Evolutionary conservation across 257 asterid species (phyloP).

Genomic region (Henckelia pumila): DNA sequence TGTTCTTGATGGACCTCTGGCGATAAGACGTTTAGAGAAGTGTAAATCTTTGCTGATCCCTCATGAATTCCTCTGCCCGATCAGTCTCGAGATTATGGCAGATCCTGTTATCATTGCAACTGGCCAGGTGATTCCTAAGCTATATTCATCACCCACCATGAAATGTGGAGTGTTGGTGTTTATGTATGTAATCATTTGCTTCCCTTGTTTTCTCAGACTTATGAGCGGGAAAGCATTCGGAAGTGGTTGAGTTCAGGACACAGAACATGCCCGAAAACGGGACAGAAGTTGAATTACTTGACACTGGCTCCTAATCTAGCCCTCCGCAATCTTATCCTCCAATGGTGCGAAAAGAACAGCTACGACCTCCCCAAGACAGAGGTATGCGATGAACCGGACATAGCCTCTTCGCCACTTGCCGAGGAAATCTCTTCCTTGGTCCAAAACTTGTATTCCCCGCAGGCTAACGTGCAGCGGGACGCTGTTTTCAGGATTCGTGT

Average conservation of each 20-base stretch:
- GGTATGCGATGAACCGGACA: constrained; percentile 35
- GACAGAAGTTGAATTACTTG: constrained; percentile 46
- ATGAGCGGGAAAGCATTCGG: constrained; percentile 57
- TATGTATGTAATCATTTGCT: background rate
- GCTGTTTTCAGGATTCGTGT: constrained; percentile 45
- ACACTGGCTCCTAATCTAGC: constrained; percentile 60
- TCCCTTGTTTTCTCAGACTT: constrained; percentile 36
- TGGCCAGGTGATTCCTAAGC: constrained; percentile 47
- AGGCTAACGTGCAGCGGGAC: constrained; percentile 35
- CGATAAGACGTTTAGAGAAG: constrained; percentile 33
- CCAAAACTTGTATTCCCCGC: constrained; percentile 40
- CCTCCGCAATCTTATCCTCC: constrained; percentile 50
- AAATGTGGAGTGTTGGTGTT: background rate
- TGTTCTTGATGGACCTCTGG: constrained; percentile 36
- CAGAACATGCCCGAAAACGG: constrained; percentile 62
- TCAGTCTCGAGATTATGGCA: constrained; percentile 56
- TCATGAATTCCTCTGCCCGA: constrained; percentile 60
- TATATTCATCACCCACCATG: background rate
- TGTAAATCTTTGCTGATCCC: constrained; percentile 47
- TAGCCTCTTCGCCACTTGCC: constrained; percentile 45
- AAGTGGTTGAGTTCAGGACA: constrained; percentile 59
- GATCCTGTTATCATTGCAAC: constrained; percentile 65
- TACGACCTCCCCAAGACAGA: constrained; percentile 46
- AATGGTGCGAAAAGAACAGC: constrained; percentile 57
- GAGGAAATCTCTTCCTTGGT: constrained; percentile 47